Percentiles rank a stretch among this genome's conserved stretches.
Conservation (phyloP, 2,329 filamentous ascomycete species). For the Fusarium kyushuense region DNA sequence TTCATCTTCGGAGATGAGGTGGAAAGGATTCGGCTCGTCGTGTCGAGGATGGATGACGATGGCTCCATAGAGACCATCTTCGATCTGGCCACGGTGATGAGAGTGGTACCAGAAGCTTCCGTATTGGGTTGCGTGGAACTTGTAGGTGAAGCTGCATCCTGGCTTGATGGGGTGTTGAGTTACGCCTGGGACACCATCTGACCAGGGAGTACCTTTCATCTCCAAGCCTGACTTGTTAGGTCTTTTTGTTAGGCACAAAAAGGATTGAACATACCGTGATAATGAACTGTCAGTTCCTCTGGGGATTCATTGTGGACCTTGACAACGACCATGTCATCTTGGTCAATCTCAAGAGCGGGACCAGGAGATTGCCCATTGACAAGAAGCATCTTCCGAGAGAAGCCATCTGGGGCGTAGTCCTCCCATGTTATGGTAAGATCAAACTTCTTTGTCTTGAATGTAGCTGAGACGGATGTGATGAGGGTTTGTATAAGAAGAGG, state of each 20-base stretch:
- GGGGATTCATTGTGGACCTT: conserved; percentile 61
- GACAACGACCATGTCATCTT: conserved; percentile 63
- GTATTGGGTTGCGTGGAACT: conserved; percentile 66
- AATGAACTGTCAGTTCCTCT: conserved; percentile 63
- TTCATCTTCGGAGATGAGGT: conserved; percentile 58
- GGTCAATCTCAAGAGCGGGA: conserved; percentile 65
- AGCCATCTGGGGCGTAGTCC: conserved; percentile 58
- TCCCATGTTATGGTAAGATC: conserved; percentile 54
- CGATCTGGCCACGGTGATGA: conserved; percentile 66
- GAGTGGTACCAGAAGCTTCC: conserved; percentile 73
- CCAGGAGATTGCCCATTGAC: conserved; percentile 73
- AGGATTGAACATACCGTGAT: conserved; percentile 55
- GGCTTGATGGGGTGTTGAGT: conserved; percentile 65
- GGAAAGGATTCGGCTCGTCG: conserved; percentile 58
- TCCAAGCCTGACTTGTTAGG: conserved; percentile 56
- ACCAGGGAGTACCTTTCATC: conserved; percentile 67
- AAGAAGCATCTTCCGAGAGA: conserved; percentile 59
- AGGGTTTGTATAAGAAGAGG: conserved; percentile 19
- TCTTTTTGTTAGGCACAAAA: rapidly evolving
- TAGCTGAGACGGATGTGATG: conserved; percentile 14
- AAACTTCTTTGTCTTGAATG: conserved; percentile 40
- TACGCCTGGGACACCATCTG: conserved; percentile 70
- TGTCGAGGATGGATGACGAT: conserved; percentile 61
- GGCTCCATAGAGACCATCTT: conserved; percentile 70
- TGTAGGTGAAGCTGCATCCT: conserved; percentile 62